Evolutionary conservation across 768 basidiomycete species (phyloP).

Genomic region (Leccinum variicolor): DNA sequence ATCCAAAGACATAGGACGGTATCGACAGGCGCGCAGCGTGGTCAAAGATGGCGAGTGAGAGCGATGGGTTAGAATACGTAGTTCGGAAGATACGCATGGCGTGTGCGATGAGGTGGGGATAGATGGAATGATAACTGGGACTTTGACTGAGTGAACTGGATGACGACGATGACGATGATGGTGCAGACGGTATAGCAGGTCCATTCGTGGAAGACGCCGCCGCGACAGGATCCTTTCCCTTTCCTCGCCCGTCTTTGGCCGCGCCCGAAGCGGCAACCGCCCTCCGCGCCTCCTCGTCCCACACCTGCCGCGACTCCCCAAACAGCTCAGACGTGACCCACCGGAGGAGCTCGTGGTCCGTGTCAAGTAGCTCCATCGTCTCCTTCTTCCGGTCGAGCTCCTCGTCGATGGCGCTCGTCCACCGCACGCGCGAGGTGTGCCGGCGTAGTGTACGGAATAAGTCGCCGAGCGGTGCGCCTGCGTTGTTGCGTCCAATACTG

Average conservation of each 20-base stretch:
- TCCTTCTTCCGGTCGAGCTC: conserved; percentile 69
- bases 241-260: neutral
- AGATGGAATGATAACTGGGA: conserved; percentile 57
- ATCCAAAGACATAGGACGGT: conserved; percentile 84
- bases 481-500: conserved; percentile 12
- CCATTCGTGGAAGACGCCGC: neutral
- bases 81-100: conserved; percentile 79
- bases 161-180: neutral
- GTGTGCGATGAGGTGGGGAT: conserved; percentile 71
- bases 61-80: conserved; percentile 73
- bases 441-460: conserved; percentile 55
- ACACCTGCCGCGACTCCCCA: conserved; percentile 42
- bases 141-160: conserved; percentile 13
- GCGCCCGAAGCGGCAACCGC: conserved; percentile 29
- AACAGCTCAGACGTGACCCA: conserved; percentile 76
- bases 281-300: conserved; percentile 40
- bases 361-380: conserved; percentile 64
- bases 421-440: conserved; percentile 46
- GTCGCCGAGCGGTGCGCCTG: conserved; percentile 36
- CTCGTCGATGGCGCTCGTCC: conserved; percentile 50
- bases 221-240: neutral
- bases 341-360: conserved; percentile 65
- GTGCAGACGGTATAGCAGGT: neutral
- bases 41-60: conserved; percentile 79
- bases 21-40: conserved; percentile 73